Percentiles rank a stretch among this genome's conserved stretches.
These are phyloP conservation scores for Aspergillus sp. DNA, from an alignment of 2,329 filamentous ascomycete species.

Conservation along the genomic window DNA sequence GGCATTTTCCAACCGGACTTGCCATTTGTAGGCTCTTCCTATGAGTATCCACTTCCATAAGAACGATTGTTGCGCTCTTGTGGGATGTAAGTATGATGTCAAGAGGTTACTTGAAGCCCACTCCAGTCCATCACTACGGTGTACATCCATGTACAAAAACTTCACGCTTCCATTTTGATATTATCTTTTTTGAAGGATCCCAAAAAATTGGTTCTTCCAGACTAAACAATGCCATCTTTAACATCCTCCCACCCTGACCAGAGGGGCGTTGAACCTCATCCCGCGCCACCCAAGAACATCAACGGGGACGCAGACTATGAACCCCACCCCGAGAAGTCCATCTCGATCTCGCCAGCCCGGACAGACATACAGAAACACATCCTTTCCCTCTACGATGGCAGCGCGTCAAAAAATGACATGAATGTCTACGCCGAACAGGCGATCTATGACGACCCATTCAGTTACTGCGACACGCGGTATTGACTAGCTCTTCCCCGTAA, in stretches of 20 bases:
- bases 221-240: conserved; percentile 7
- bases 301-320: conserved; percentile 1
- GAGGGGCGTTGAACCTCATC: conserved; percentile 10
- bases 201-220: background rate
- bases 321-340: conserved; percentile 5
- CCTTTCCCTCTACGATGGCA: conserved; percentile 7
- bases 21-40: too few species aligned
- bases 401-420: conserved; percentile 12
- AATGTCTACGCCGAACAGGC: conserved; percentile 11
- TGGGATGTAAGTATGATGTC: background rate
- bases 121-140: too few species aligned
- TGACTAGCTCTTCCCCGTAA: too few species aligned
- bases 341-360: conserved; percentile 5
- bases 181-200: background rate
- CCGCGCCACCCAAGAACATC: conserved; percentile 1
- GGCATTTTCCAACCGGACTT: too few species aligned
- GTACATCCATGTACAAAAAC: too few species aligned
- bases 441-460: conserved; percentile 15
- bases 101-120: background rate
- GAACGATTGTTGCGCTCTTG: too few species aligned
- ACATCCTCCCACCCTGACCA: conserved; percentile 8
- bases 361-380: conserved; percentile 8
- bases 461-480: conserved; percentile 16
- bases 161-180: background rate
- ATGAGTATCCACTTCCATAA: too few species aligned